Evolutionary conservation across 2,329 filamentous ascomycete species (phyloP), one percentile per base, ranked within the genome.

Genomic region (Ampelomyces quisqualis): DNA sequence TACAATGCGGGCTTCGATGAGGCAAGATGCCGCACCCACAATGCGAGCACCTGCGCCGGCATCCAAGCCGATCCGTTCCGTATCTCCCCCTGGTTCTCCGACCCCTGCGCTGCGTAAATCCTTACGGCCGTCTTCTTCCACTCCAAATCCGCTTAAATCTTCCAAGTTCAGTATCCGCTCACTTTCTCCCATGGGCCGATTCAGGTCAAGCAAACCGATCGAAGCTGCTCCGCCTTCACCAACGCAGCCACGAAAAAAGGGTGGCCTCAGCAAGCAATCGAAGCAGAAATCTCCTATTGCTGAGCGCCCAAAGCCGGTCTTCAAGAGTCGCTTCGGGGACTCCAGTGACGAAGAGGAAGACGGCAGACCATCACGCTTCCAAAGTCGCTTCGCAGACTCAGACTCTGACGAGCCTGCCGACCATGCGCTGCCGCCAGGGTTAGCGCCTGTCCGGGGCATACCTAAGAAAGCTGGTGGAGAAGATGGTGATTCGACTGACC

Each of bases 1-100:
- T 38, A 77, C 73, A 1, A 88, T 95, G 74, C 83, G 84, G 42
- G 78, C 75, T 36, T 88, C 86, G 2, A 87, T 95, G 86, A 79
- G 90, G 26, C 43, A 49, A 33, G 51, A 53, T 19, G 49, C 62
- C 24, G 45, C 57, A 11, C 62, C 62, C 13, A 60, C 60, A 8
- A 58, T 65, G 57, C 55, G 62, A 32, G 61, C 67, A 7, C 39
- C 35, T 30, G 43, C 49, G 10, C 54, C 56, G 20, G 66, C 72
- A 29, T 61, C 70, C 18, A 67, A 68, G 2, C 43, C 44, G 27
- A 62, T 65, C 30, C 69, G 71, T 10, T 73, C 80, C n/a, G 59
- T 60, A 8, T 69, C 67, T 11, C 70, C 71, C 11, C 51, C 54
- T 29, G 42, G 36, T 5, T 54, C 57, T 24, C 51, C 61, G 6